Percentiles rank a stretch among this genome's conserved stretches.
phyloP scores from a whole-genome alignment of 495 filamentous ascomycete genomes.

The Pseudevernia furfuracea region DNA sequence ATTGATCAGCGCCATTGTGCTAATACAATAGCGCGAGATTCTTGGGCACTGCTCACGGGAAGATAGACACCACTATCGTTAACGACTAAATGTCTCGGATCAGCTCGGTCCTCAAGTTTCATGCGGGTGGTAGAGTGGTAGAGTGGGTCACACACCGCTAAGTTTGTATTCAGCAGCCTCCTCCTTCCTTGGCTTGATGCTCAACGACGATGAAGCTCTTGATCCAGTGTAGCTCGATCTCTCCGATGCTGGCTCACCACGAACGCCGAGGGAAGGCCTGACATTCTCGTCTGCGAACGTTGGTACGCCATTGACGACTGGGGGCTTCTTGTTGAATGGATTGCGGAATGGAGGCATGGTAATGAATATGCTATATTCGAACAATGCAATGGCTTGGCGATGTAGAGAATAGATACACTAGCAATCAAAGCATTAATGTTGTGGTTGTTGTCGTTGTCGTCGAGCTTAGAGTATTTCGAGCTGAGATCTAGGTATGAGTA shows the following conservation, averaged over 20 bases:
- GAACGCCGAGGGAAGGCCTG: conserved; percentile 40
- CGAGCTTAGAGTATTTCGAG: background rate
- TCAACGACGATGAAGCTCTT: conserved; percentile 51
- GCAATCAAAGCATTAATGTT: background rate
- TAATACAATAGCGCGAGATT: conserved; percentile 19
- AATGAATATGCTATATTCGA: conserved; percentile 8
- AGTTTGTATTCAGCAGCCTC: conserved; percentile 73
- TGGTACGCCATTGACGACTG: conserved; percentile 37
- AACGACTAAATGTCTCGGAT: conserved; percentile 56
- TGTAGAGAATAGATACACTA: background rate
- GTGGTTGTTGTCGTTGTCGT: background rate
- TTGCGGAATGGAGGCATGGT: conserved; percentile 71
- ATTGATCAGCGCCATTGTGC: conserved; percentile 12
- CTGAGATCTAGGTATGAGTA: too few relatives aligned
- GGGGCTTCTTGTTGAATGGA: conserved; percentile 56
- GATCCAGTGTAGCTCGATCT: conserved; percentile 45
- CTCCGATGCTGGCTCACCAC: conserved; percentile 42
- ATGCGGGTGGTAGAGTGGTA: background rate
- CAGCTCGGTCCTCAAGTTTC: conserved; percentile 6
- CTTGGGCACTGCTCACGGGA: conserved; percentile 51
- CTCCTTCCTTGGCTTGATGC: conserved; percentile 49
- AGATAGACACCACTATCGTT: conserved; percentile 96
- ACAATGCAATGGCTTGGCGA: conserved; percentile 1
- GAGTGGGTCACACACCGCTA: conserved; percentile 60
- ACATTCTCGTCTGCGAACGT: conserved; percentile 46